These are phyloP conservation scores for Vachellia collinsii DNA, from an alignment of 306 rosid species.

Conservation along the genomic window DNA sequence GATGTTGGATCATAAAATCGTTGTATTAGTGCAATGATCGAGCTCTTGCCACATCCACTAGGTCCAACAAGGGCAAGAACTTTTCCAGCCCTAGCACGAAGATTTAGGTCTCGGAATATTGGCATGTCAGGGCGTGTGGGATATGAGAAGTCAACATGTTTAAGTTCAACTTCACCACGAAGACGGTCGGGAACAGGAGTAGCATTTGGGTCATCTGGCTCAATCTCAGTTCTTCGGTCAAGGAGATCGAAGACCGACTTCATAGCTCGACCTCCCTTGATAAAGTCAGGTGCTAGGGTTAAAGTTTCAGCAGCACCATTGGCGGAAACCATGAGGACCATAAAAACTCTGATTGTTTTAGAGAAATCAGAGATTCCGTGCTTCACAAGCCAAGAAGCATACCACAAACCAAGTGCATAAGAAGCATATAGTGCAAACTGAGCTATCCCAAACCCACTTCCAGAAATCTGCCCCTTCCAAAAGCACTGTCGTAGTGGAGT, in stretches of 20 bases:
- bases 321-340: constrained; percentile 99
- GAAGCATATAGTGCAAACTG: constrained; percentile 97
- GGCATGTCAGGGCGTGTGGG: constrained; percentile 92
- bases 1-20: constrained; percentile 94
- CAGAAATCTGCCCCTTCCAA: constrained; percentile 99
- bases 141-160: constrained; percentile 90
- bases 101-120: constrained; percentile 80
- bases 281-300: constrained; percentile 97
- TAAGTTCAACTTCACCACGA: constrained; percentile 94
- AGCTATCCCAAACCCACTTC: constrained; percentile 93
- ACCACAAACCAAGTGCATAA: constrained; percentile 98
- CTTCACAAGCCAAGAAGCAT: constrained; percentile 99
- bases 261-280: constrained; percentile 98
- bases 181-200: constrained; percentile 80
- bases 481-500: constrained; percentile 82
- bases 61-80: constrained; percentile 98
- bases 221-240: constrained; percentile 96
- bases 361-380: constrained; percentile 97
- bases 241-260: constrained; percentile 93
- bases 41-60: constrained; percentile 98
- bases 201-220: constrained; percentile 86
- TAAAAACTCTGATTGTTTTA: constrained; percentile 84
- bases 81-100: constrained; percentile 96
- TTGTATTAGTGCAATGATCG: constrained; percentile 80
- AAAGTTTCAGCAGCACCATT: constrained; percentile 98